Base-by-base conservation (phyloP, 2,329 filamentous ascomycete genomes). In the Pseudogymnoascus sp. region DNA sequence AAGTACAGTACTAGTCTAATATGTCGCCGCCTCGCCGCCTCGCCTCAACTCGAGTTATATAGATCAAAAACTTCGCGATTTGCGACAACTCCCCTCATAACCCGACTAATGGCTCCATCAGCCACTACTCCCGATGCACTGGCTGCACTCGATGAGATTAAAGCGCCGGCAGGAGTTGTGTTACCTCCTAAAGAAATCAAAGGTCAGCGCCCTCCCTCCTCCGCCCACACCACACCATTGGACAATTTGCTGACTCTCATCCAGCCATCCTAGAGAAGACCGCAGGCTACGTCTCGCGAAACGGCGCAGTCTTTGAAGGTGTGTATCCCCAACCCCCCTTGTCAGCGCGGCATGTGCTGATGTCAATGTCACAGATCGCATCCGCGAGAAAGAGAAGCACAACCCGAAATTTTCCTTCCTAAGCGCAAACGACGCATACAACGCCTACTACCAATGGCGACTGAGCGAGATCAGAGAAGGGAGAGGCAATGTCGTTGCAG, bases 321-420 rank as follows among this genome's bases (percentile, higher is more conserved):
- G 72, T 47, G 71, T 65, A 40, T 54, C 18, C 66, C 78, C 79
- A 83, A 63, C 77, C 23, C n/a, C n/a, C 11, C 7, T 40, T 59
- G 14, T 3, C 10, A 8, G 6, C 18, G 40, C 4, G 42, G 7
- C 21, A 14, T 6, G 40, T 18, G 36, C 10, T 12, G 62, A 65
- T 68, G 73, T 71, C 51, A 31, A 12, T 62, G 57, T 31, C n/a
- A 79, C 68, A 83, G 88, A 93, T 70, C 86, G 89, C 69, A 89
- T 99, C 69, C 87, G 90, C 71, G 86, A 93, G 68, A 96, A 95
- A 77, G 89, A 96, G 74, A 84, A 85, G 70, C 82, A 82, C 68
- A 95, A 96, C 72, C 85, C 90, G n/a, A 96, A 96, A 73, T 95
- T 97, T 75, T 91, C 88, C 71, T 99, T 97, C 75, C 78, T 99